Percentiles rank a stretch among this genome's conserved stretches.
Conservation (phyloP, 352 stramenopile species). For the Blastocystis sp. region DNA sequence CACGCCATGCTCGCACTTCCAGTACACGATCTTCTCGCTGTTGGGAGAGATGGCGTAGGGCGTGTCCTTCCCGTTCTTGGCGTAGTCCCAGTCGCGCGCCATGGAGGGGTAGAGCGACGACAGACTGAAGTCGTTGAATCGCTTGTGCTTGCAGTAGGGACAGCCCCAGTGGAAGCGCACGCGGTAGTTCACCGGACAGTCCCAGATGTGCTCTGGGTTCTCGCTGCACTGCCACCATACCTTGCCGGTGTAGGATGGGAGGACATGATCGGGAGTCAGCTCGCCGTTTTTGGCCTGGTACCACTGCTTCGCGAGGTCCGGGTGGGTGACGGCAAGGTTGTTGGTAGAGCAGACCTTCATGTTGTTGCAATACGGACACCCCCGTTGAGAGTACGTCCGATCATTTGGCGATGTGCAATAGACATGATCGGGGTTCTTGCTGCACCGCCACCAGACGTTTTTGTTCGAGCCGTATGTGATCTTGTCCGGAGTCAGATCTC, state of each 20-base stretch:
- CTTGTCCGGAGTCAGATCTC: slow-evolving; percentile 20
- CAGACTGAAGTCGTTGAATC: slow-evolving; percentile 52
- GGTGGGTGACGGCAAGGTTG: slow-evolving; percentile 46
- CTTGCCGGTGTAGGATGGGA: slow-evolving; percentile 56
- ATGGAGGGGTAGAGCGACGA: slow-evolving; percentile 40
- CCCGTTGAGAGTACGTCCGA: slow-evolving; percentile 46
- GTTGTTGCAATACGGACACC: slow-evolving; percentile 55
- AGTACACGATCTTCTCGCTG: slow-evolving; percentile 59
- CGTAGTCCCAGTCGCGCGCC: slow-evolving; percentile 55
- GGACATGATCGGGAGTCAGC: slow-evolving; percentile 24
- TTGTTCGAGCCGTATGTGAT: slow-evolving; percentile 59
- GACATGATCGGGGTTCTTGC: slow-evolving; percentile 25
- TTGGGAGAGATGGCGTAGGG: slow-evolving; percentile 34
- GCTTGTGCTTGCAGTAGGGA: slow-evolving; percentile 54
- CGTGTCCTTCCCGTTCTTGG: slow-evolving; percentile 52
- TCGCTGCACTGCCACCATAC: slow-evolving; percentile 55
- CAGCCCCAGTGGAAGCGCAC: slow-evolving; percentile 51
- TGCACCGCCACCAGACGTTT: slow-evolving; percentile 38
- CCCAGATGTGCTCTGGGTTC: slow-evolving; percentile 39
- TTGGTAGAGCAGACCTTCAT: slow-evolving; percentile 31
- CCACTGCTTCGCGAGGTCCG: slow-evolving; percentile 26
- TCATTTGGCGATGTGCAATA: slow-evolving; percentile 56
- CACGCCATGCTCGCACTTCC: slow-evolving; percentile 65
- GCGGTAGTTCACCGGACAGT: slow-evolving; percentile 45
- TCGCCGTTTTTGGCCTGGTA: slow-evolving; percentile 15